A percentile compares a stretch with the other conserved stretches of the same genome.
phyloP scores from a whole-genome alignment of 306 rosid species.

The Quercus aquifolioides region DNA sequence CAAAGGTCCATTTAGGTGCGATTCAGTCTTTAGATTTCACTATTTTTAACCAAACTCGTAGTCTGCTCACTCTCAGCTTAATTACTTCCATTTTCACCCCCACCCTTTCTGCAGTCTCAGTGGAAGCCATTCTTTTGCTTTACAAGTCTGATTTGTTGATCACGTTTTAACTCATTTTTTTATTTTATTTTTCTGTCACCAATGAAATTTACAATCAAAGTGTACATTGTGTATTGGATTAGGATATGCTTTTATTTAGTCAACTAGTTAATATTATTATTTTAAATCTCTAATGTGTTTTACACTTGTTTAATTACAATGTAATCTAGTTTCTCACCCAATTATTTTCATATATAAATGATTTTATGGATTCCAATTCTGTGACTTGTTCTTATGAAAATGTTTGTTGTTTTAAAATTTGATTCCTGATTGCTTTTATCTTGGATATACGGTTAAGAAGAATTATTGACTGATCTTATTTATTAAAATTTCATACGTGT shows the following conservation, averaged over 20 bases:
- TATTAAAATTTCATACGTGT: conserved; percentile 23
- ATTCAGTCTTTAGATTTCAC: conserved; percentile 1
- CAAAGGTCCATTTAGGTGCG: conserved; percentile 80
- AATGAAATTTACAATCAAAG: neutral
- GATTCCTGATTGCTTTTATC: neutral
- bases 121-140: neutral
- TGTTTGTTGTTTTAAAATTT: neutral
- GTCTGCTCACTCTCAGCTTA: neutral
- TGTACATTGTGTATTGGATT: neutral
- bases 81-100: neutral
- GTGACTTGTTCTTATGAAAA: neutral
- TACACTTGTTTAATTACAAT: neutral
- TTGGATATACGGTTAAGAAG: neutral
- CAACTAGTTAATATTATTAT: neutral
- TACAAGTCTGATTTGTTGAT: neutral
- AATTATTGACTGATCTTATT: neutral
- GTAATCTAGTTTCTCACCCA: neutral
- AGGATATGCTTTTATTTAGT: neutral
- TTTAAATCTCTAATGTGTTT: neutral
- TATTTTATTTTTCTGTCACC: neutral
- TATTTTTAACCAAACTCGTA: neutral
- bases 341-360: neutral
- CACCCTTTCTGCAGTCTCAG: neutral
- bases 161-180: neutral
- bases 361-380: neutral